phyloP scores from a whole-genome alignment of 352 stramenopile species.

The Globisporangium sylvaticum region DNA sequence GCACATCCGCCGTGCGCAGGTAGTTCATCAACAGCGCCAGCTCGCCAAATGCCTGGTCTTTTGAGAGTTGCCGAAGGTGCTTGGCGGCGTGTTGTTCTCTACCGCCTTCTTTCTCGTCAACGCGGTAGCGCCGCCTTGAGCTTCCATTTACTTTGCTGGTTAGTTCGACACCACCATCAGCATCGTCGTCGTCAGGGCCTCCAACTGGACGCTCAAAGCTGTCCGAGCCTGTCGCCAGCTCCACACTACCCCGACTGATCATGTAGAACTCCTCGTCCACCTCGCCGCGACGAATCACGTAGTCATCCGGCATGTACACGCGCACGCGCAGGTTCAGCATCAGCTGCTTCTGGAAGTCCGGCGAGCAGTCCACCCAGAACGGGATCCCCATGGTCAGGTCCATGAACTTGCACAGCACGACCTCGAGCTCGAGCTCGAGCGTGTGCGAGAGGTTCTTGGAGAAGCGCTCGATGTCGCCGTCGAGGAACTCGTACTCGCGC shows the following conservation, averaged over 20 bases:
- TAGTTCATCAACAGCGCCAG: conserved; percentile 44
- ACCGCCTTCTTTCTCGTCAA: no score
- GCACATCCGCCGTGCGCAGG: conserved; percentile 23
- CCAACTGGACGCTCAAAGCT: neutral
- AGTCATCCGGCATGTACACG: conserved; percentile 13
- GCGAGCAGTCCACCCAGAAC: conserved; percentile 31
- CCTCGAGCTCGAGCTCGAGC: conserved; percentile 52
- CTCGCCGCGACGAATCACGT: neutral
- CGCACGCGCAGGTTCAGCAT: conserved; percentile 43
- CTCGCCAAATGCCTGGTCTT: conserved; percentile 36
- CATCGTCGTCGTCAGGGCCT: no score
- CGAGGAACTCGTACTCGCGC: conserved; percentile 61
- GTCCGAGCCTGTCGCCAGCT: neutral
- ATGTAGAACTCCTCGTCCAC: neutral
- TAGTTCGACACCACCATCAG: no score
- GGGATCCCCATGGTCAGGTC: conserved; percentile 41
- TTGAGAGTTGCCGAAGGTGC: neutral
- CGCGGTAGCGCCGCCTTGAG: neutral
- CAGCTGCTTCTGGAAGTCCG: conserved; percentile 53
- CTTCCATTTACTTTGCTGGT: neutral
- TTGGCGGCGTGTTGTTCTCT: neutral
- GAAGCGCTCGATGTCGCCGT: conserved; percentile 48
- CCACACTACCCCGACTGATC: neutral
- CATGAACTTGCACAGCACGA: conserved; percentile 73
- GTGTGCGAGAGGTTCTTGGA: conserved; percentile 58